phyloP scores from a whole-genome alignment of 495 filamentous ascomycete genomes.

The Melanomma pulvis-pyrius region DNA sequence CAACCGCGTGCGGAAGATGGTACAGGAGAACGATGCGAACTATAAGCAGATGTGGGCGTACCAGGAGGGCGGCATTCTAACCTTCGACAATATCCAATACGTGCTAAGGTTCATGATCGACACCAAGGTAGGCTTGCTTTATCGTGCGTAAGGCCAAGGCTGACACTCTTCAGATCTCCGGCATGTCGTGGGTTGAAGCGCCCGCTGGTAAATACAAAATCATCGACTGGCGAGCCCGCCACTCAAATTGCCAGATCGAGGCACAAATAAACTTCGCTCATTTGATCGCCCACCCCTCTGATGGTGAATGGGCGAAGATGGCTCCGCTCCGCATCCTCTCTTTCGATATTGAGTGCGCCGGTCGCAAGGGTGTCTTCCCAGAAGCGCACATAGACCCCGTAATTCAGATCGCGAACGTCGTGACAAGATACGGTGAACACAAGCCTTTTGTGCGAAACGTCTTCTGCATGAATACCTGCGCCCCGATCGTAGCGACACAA shows the following conservation, averaged over 20 bases:
- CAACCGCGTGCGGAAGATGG: constrained; percentile 65
- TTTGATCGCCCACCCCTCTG: constrained; percentile 83
- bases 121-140: constrained; percentile 64
- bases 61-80: constrained; percentile 68
- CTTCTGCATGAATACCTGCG: constrained; percentile 88
- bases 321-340: constrained; percentile 89
- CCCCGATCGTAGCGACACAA: constrained; percentile 91
- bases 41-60: constrained; percentile 88
- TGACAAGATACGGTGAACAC: constrained; percentile 91
- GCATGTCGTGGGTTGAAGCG: constrained; percentile 98
- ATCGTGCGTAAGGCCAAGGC: constrained; percentile 8
- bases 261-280: constrained; percentile 78
- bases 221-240: constrained; percentile 58
- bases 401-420: constrained; percentile 98
- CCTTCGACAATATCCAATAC: constrained; percentile 95
- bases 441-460: constrained; percentile 97
- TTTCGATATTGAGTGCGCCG: constrained; percentile 98
- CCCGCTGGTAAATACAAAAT: constrained; percentile 72
- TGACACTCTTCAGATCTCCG: constrained; percentile 61
- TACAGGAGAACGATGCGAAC: constrained; percentile 78
- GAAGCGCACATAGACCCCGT: constrained; percentile 89
- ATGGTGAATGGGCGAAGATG: constrained; percentile 98
- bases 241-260: constrained; percentile 96
- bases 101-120: constrained; percentile 98
- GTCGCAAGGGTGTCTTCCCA: constrained; percentile 95